phyloP scores from a whole-genome alignment of 371 early-diverging fungal genomes.

The Fennellomyces sp. region DNA sequence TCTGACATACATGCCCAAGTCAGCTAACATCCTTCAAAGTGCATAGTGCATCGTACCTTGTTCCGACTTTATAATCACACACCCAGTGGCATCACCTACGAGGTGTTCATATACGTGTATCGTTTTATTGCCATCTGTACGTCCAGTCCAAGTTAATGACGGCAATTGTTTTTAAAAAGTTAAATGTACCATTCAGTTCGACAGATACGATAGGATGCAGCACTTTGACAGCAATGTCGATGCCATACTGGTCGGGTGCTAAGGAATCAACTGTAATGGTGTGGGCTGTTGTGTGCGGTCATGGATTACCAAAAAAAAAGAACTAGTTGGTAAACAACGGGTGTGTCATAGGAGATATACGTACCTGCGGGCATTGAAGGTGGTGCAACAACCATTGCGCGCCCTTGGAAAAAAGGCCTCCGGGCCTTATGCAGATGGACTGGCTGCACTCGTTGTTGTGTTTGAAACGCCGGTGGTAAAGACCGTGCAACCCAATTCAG shows the following conservation, averaged over 20 bases:
- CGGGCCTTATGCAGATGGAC: too few relatives aligned
- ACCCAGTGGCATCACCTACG: conserved; percentile 30
- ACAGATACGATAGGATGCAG: conserved; percentile 17
- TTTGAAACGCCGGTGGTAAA: too few relatives aligned
- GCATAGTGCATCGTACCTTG: conserved; percentile 11
- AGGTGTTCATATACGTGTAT: conserved; percentile 28
- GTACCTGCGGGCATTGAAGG: not conserved
- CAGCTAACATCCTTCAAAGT: not conserved
- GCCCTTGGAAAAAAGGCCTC: too few relatives aligned
- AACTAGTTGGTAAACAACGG: not conserved
- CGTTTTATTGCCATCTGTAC: conserved; percentile 3
- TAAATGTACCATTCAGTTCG: conserved; percentile 16
- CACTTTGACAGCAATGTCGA: conserved; percentile 22
- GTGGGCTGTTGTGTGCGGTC: not conserved
- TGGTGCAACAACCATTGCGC: too few relatives aligned
- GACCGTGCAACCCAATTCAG: too few relatives aligned
- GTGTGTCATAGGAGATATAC: too few relatives aligned
- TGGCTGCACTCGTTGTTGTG: too few relatives aligned
- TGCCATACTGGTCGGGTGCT: conserved; percentile 24
- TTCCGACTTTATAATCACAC: conserved; percentile 21
- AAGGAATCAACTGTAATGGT: conserved; percentile 4
- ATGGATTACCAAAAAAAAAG: too few relatives aligned
- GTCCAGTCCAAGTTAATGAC: not conserved
- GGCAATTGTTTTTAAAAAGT: not conserved
- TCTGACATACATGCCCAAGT: not conserved